Base-by-base conservation (phyloP, 768 basidiomycete genomes). In the Kwoniella botswanensis region DNA sequence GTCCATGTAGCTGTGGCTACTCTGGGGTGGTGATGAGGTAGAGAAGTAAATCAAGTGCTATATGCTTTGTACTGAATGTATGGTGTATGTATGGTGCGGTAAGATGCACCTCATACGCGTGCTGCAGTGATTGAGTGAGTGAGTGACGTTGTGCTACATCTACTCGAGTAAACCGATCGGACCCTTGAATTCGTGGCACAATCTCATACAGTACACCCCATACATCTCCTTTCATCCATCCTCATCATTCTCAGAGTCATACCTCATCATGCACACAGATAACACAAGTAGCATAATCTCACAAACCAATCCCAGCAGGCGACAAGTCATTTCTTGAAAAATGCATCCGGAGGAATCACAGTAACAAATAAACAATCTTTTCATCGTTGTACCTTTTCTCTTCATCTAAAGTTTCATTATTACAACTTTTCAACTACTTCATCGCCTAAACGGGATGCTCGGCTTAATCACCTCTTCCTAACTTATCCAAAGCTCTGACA, bases 401-500 rank as follows among this genome's bases (percentile, higher is more conserved):
- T 42, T 60, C n/a, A 29, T 26, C 22, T 46, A 17, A 18, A 46
- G 22, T 21, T 50, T 53, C 50, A 64, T 50, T n/a, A 22, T 50
- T 62, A 58, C 60, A 50, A 62, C 63, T 26, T 17, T 46, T 53
- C 58, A 42, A 18, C 53, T 15, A 10, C 52, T 15, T 50, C 61
- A 15, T 35, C 35, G 35, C 35, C 35, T 35, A 35, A 35, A 35
- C 35, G 35, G 35, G 35, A 35, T 22, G 22, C 63, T 65, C 64
- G 29, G n/a, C 55, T 60, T 78, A 84, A 68, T 84, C 83, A 6
- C 82, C 88, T 69, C 93, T 86, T 7, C 90, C 91, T 44, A 98
- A 89, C 84, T 96, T 97, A 77, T 94, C 94, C 79, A 98, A 83
- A 22, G 93, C 86, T 53, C 88, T 86, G 18, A 87, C 73, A 12